Conservation (phyloP, 176 grass and related monocot species). For the Juncus effusus region DNA sequence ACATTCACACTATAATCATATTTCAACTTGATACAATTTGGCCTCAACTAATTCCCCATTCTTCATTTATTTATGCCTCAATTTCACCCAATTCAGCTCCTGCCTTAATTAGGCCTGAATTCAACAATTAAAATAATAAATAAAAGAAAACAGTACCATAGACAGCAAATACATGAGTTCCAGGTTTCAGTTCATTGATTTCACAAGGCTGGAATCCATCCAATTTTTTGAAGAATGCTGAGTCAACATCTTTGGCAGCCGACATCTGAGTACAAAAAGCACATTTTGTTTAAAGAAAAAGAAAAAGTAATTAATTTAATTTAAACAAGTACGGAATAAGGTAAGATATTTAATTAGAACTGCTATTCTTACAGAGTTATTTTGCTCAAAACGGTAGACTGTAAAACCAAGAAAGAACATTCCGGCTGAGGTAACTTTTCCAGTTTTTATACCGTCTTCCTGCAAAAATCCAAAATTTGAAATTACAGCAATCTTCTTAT, state of each 20-base stretch:
- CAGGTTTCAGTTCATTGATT: conserved; percentile 92
- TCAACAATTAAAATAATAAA: not conserved
- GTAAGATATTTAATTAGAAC: conserved; percentile 10
- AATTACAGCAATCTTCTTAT: conserved; percentile 19
- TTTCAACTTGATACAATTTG: too few species aligned
- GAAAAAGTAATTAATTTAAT: conserved; percentile 11
- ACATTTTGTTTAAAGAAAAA: not conserved
- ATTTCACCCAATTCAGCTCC: too few species aligned
- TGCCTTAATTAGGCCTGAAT: too few species aligned
- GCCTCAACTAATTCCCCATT: too few species aligned
- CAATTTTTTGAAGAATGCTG: conserved; percentile 95
- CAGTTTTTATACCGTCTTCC: conserved; percentile 78
- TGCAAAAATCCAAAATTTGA: conserved; percentile 21
- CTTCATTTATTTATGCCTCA: too few species aligned
- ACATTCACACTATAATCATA: not conserved
- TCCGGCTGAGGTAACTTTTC: conserved; percentile 72
- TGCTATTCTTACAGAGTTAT: conserved; percentile 47
- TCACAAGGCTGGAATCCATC: conserved; percentile 98
- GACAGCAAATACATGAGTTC: conserved; percentile 94
- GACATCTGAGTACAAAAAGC: conserved; percentile 49
- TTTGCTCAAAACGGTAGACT: conserved; percentile 86
- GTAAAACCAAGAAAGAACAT: conserved; percentile 97
- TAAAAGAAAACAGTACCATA: conserved; percentile 58
- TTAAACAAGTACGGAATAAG: conserved; percentile 9
- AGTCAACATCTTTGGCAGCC: conserved; percentile 70